These are phyloP conservation scores for Breviolum minutum DNA, from an alignment of 73 alveolate species.

Conservation along the genomic window DNA sequence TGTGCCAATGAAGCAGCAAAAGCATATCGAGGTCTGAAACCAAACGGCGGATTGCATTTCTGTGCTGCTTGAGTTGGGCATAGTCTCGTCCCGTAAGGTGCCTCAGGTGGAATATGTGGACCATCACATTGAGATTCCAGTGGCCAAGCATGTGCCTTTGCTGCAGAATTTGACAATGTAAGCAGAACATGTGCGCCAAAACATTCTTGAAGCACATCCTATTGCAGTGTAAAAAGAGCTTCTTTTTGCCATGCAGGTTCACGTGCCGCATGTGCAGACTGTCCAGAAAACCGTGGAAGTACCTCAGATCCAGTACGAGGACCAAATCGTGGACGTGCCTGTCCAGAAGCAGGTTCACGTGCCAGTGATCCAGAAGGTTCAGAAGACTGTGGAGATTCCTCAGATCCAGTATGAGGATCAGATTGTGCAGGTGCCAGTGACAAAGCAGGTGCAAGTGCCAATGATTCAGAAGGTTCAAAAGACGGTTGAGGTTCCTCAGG, in stretches of 20 bases:
- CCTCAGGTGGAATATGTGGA: conserved; percentile 61
- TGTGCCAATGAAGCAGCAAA: conserved; percentile 59
- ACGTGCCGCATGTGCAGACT: conserved; percentile 36
- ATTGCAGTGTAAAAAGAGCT: background rate
- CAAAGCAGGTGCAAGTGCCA: conserved; percentile 25
- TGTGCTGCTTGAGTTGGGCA: background rate
- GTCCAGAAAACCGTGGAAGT: conserved; percentile 69
- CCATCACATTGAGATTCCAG: conserved; percentile 45
- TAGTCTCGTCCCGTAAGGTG: background rate
- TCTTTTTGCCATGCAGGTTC: conserved; percentile 11
- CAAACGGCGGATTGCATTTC: background rate
- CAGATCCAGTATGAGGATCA: conserved; percentile 36
- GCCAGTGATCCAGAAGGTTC: conserved; percentile 13
- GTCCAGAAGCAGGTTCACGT: conserved; percentile 20
- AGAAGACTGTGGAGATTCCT: conserved; percentile 59
- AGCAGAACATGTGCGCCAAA: background rate
- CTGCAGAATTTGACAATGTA: background rate
- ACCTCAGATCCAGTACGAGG: conserved; percentile 42
- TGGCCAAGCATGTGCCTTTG: conserved; percentile 18
- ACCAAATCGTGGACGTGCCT: conserved; percentile 61
- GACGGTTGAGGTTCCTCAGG: conserved; percentile 60
- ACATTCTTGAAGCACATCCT: background rate
- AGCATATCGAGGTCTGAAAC: background rate
- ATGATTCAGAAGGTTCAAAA: conserved; percentile 40
- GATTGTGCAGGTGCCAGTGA: conserved; percentile 48